These are phyloP conservation scores for Alloascoidea africana DNA, from an alignment of 805 yeast genomes.

Conservation along the genomic window DNA sequence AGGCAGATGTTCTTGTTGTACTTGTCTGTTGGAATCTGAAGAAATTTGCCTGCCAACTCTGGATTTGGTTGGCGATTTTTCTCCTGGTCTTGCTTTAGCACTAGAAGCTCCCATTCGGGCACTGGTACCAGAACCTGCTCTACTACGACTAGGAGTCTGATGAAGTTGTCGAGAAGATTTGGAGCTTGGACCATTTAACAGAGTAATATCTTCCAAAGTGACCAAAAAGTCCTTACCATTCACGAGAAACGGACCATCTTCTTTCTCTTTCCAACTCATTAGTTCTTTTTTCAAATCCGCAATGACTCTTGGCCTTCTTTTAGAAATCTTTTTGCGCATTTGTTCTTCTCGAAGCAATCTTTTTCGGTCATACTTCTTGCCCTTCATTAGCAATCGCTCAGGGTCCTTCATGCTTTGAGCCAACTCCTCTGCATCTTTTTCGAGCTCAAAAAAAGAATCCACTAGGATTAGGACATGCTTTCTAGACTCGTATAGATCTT, in stretches of 20 bases:
- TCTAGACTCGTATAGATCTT: conserved; percentile 31
- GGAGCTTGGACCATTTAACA: too few species aligned
- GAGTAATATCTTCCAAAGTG: too few species aligned
- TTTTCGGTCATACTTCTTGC: conserved; percentile 31
- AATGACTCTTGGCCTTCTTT: conserved; percentile 51
- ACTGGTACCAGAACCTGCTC: too few species aligned
- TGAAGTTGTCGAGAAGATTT: too few species aligned
- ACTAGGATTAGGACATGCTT: conserved; percentile 43
- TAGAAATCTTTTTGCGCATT: conserved; percentile 49
- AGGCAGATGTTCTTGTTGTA: too few species aligned
- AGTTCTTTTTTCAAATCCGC: conserved; percentile 33
- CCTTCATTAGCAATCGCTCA: conserved; percentile 56
- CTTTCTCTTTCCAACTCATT: conserved; percentile 27
- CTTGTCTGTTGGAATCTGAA: too few species aligned
- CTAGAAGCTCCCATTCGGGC: too few species aligned
- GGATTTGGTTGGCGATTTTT: too few species aligned
- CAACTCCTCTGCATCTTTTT: conserved; percentile 45
- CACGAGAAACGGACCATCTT: conserved; percentile 18
- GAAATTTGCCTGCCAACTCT: too few species aligned
- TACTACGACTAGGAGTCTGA: too few species aligned
- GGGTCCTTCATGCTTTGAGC: conserved; percentile 67
- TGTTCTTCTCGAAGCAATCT: conserved; percentile 71
- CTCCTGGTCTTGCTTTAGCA: too few species aligned
- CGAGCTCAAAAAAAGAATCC: conserved; percentile 35
- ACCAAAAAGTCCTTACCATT: conserved; percentile 34